Percentiles rank a stretch among this genome's conserved stretches.
Conservation (phyloP, 352 stramenopile genomes). For the Pythium rhizo-oryzae region DNA sequence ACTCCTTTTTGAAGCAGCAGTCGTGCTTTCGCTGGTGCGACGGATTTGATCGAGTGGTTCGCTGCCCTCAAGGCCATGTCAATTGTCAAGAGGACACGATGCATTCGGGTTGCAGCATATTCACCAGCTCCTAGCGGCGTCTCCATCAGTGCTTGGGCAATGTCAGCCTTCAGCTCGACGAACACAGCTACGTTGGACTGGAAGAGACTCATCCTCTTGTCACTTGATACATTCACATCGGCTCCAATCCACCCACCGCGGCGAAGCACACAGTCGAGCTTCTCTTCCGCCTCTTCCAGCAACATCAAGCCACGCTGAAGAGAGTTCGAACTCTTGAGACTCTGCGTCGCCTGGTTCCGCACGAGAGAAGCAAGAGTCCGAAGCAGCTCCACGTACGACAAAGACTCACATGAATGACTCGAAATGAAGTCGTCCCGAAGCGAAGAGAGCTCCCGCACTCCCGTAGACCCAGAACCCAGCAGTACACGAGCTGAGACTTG, state of each 20-base stretch:
- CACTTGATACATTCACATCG: constrained; percentile 5
- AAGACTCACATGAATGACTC: constrained; percentile 27
- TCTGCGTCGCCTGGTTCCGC: constrained; percentile 12
- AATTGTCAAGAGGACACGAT: constrained; percentile 34
- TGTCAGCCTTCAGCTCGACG: constrained; percentile 51
- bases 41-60: constrained; percentile 44
- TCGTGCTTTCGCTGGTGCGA: constrained; percentile 44
- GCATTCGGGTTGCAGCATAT: background rate
- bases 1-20: constrained; percentile 59
- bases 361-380: constrained; percentile 40
- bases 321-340: background rate
- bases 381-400: constrained; percentile 44
- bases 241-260: constrained; percentile 67
- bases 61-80: constrained; percentile 42
- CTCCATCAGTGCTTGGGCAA: constrained; percentile 56
- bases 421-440: constrained; percentile 32
- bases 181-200: constrained; percentile 50
- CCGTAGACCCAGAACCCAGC: constrained; percentile 38
- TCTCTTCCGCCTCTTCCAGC: constrained; percentile 40
- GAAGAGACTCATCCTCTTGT: constrained; percentile 59
- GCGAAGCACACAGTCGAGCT: constrained; percentile 48
- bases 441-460: constrained; percentile 29
- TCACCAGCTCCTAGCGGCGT: constrained; percentile 14
- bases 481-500: constrained; percentile 39
- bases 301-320: constrained; percentile 4